Evolutionary conservation across 495 filamentous ascomycete genomes (phyloP).

Genomic region (Neurospora intermedia): DNA sequence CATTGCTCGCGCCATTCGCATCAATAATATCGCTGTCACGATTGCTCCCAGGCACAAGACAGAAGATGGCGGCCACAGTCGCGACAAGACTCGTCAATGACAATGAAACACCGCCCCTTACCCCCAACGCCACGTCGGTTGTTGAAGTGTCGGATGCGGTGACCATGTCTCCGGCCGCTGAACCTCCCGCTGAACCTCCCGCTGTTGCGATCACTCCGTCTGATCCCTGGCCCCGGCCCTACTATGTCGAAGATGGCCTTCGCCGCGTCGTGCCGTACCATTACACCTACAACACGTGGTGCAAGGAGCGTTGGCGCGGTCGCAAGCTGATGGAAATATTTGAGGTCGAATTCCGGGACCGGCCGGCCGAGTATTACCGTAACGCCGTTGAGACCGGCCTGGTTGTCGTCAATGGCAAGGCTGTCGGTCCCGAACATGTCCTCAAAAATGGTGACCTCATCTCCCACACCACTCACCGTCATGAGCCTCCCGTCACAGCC

Average conservation of each 20-base stretch:
- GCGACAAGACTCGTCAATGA: not conserved
- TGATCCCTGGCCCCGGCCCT: constrained; percentile 58
- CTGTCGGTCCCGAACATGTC: constrained; percentile 36
- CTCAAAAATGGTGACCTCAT: constrained; percentile 58
- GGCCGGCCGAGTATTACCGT: constrained; percentile 76
- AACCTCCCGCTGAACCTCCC: constrained; percentile 1
- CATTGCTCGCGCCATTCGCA: not conserved
- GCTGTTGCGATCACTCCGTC: constrained; percentile 38
- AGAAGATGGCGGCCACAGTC: not conserved
- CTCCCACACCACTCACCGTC: constrained; percentile 87
- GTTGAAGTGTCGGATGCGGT: not conserved
- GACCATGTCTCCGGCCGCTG: not conserved
- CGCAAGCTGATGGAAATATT: constrained; percentile 70
- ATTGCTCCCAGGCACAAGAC: not conserved
- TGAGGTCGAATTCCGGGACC: constrained; percentile 73
- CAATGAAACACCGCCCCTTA: not conserved
- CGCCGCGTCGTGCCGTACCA: constrained; percentile 80
- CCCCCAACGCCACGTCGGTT: constrained; percentile 21
- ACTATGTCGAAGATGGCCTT: constrained; percentile 69
- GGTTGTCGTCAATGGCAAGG: constrained; percentile 63
- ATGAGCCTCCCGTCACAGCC: constrained; percentile 86
- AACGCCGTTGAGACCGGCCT: constrained; percentile 68
- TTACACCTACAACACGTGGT: constrained; percentile 89
- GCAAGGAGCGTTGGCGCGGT: constrained; percentile 81
- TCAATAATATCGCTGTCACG: not conserved